Evolutionary conservation across 1,284 basidiomycete genomes (phyloP).

Genomic region (Neonothopanus nambi): DNA sequence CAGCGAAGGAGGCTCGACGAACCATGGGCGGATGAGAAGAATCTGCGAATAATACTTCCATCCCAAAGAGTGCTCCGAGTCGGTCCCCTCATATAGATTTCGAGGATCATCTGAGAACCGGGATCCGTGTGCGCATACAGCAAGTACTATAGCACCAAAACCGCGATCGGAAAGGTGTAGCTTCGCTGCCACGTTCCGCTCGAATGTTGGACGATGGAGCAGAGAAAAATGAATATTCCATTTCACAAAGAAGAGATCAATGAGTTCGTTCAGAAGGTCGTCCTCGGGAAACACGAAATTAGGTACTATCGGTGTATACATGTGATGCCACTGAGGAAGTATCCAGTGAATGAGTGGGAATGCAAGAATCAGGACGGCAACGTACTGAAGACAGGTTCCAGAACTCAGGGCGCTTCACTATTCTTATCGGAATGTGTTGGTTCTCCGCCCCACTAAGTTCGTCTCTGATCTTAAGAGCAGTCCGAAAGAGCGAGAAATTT

Average conservation of each 20-base stretch:
- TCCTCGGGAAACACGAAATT: constrained; percentile 32
- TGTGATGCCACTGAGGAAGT: constrained; percentile 6
- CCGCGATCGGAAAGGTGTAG: constrained; percentile 37
- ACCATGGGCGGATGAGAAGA: constrained; percentile 26
- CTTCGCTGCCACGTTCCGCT: constrained; percentile 33
- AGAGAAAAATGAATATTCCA: constrained; percentile 42
- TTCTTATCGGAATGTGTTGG: constrained; percentile 34
- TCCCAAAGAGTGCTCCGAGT: constrained; percentile 35
- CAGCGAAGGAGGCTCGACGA: constrained; percentile 33
- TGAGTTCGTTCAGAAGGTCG: constrained; percentile 41
- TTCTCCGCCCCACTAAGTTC: constrained; percentile 4
- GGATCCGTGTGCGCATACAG: constrained; percentile 48
- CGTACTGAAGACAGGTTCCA: constrained; percentile 5
- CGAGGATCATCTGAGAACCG: constrained; percentile 44
- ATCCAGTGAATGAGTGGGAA: not conserved
- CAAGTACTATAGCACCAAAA: constrained; percentile 45
- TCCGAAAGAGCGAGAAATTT: constrained; percentile 39
- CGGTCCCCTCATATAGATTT: constrained; percentile 39
- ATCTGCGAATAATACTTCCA: constrained; percentile 52
- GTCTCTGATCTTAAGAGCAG: constrained; percentile 9
- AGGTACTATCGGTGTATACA: not conserved
- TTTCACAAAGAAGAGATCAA: constrained; percentile 47
- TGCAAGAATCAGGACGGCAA: not conserved
- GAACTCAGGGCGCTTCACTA: constrained; percentile 8
- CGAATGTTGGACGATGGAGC: constrained; percentile 48